These are phyloP conservation scores for Biscutella laevigata DNA, from an alignment of 441 rosid genomes.

Conservation along the genomic window DNA sequence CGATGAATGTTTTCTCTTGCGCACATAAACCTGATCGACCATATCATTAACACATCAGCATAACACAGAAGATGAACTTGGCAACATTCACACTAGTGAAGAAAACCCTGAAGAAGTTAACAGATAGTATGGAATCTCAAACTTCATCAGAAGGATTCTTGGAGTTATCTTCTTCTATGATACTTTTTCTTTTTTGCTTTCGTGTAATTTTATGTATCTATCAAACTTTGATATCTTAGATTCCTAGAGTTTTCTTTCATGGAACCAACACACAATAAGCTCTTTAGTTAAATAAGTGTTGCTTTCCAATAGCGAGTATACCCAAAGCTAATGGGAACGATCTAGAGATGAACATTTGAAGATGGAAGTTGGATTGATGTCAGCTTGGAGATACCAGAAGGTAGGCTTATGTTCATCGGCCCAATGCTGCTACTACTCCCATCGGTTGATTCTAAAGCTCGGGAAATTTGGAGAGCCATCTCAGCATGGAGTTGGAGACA, in stretches of 20 bases:
- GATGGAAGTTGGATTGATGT: slow-evolving; percentile 28
- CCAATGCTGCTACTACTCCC: slow-evolving; percentile 15
- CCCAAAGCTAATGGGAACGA: background rate
- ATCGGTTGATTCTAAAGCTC: slow-evolving; percentile 50
- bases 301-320: background rate
- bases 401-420: slow-evolving; percentile 17
- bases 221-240: no score
- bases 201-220: background rate
- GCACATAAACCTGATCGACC: no score
- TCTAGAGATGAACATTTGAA: slow-evolving; percentile 23
- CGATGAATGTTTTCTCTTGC: no score
- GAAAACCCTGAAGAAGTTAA: background rate
- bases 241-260: no score
- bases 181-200: background rate
- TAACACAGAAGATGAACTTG: background rate
- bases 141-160: background rate
- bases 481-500: slow-evolving; percentile 88
- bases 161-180: background rate
- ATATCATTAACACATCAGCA: slow-evolving; percentile 4
- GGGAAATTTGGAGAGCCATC: slow-evolving; percentile 92
- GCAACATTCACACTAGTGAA: background rate
- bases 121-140: background rate
- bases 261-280: background rate
- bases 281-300: background rate
- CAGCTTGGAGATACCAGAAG: slow-evolving; percentile 18